Conservation (phyloP, 371 early-diverging fungal genomes). For the Conidiobolus incongruus region DNA sequence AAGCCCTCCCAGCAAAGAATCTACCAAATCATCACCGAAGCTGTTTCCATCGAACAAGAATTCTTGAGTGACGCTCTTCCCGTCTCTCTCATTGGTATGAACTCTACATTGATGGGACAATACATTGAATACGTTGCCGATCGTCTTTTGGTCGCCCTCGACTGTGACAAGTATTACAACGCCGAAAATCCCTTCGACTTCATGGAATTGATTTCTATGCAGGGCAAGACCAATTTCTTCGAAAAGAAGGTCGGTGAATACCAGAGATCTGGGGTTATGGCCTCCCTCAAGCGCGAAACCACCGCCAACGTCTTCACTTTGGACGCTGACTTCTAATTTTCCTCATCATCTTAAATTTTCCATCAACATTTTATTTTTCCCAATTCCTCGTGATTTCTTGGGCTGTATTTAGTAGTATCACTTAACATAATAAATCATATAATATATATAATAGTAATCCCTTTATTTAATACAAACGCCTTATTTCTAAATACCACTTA, state of each 20-base stretch:
- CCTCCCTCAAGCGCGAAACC: conserved; percentile 5
- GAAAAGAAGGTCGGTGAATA: conserved; percentile 99
- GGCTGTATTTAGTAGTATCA: too few relatives aligned
- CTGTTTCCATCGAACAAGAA: conserved; percentile 90
- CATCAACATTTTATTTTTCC: too few relatives aligned
- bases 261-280: conserved; percentile 94
- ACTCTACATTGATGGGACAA: conserved; percentile 83
- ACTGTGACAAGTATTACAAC: conserved; percentile 71
- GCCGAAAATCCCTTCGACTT: conserved; percentile 97
- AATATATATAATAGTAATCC: too few relatives aligned
- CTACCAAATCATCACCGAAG: conserved; percentile 68
- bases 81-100: conserved; percentile 97
- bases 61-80: conserved; percentile 94
- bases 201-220: conserved; percentile 98
- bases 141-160: conserved; percentile 83
- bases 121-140: conserved; percentile 99
- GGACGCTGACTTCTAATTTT: conserved; percentile 55
- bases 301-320: conserved; percentile 40
- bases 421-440: too few relatives aligned
- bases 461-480: too few relatives aligned
- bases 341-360: too few relatives aligned
- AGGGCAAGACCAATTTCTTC: conserved; percentile 99
- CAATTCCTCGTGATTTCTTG: too few relatives aligned
- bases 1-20: conserved; percentile 56
- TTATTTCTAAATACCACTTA: too few relatives aligned